Conservation (phyloP, 352 stramenopile species). For the Globisporangium nunn region DNA sequence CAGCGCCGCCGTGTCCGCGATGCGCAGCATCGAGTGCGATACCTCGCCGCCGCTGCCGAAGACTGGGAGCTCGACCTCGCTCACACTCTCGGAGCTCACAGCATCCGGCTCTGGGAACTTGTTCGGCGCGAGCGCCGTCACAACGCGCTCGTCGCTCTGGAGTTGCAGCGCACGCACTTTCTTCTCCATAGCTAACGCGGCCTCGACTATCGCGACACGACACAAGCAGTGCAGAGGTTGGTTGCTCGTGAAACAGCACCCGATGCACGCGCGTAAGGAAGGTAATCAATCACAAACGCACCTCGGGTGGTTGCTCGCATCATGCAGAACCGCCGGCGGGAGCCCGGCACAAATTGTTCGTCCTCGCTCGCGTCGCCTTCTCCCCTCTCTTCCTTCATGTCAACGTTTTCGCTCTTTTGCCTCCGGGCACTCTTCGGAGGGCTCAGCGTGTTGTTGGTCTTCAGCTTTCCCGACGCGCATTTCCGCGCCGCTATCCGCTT, state of each 20-base stretch:
- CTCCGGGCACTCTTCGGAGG: neutral
- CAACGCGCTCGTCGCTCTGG: neutral
- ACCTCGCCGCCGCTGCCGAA: constrained; percentile 3
- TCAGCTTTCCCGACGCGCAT: neutral
- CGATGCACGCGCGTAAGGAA: neutral
- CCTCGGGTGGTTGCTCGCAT: constrained; percentile 28
- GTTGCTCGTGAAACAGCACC: neutral
- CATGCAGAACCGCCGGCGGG: constrained; percentile 19
- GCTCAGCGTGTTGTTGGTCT: neutral
- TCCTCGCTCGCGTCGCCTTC: constrained; percentile 2
- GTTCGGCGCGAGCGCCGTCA: constrained; percentile 8
- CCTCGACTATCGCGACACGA: neutral
- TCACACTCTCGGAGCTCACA: neutral
- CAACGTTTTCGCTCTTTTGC: neutral
- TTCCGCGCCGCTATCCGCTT: neutral
- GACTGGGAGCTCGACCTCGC: constrained; percentile 1
- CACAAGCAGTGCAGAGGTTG: neutral
- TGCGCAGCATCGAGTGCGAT: constrained; percentile 14
- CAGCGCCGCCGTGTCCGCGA: neutral
- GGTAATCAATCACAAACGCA: constrained; percentile 2
- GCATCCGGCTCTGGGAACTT: constrained; percentile 7
- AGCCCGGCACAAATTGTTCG: constrained; percentile 1
- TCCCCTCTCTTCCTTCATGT: neutral
- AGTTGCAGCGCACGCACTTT: constrained; percentile 3
- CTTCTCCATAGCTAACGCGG: constrained; percentile 1